Base-by-base conservation (phyloP, 2,329 filamentous ascomycete species). In the Phialemoniopsis sp. region DNA sequence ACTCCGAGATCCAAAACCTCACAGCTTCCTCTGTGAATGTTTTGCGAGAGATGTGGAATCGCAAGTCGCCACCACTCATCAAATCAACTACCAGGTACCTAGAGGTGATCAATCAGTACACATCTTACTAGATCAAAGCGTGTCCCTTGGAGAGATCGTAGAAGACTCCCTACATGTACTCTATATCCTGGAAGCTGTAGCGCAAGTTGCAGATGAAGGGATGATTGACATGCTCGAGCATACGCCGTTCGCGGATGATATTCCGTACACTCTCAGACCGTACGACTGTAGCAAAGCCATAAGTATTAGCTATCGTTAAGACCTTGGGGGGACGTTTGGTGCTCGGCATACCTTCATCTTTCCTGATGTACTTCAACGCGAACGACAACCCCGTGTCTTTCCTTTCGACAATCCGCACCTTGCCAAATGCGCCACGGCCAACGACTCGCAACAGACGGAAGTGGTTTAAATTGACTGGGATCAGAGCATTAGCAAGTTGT, bases 111-210 rank as follows among this genome's bases (percentile, higher is more conserved):
- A 39, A 41, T 51, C 39, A 52, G 47, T 44, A 49, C 43, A 10
- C 13, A 8, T 26, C 10, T 26, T 21, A 7, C 19, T 8, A 10
- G n/a, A 32, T 15, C 15, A 34, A 3, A 18, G 17, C 14, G 15
- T n/a, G 28, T 19, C 16, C 12, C 12, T 36, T 13, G 21, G 28
- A 26, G 14, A 12, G 26, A 36, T 13, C 14, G 21, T 9, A 35
- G 32, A 21, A 14, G 34, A 8, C 18, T 30, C 18, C 43, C 63
- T 73, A 95, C 89, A 98, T 85, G 67, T 98, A 98, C 64, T 98
- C 93, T 54, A 97, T 89, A 64, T 98, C 93, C 67, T 98, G 93
- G 60, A 98, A 98, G 67, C 90, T 96, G 69, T 97, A 98, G 55
- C 93, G 87, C 72, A 98, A 71, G 64, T 98, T 98, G 72, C 91